Conservation (phyloP, 2,329 filamentous ascomycete genomes). For the Fusarium oxysporum region DNA sequence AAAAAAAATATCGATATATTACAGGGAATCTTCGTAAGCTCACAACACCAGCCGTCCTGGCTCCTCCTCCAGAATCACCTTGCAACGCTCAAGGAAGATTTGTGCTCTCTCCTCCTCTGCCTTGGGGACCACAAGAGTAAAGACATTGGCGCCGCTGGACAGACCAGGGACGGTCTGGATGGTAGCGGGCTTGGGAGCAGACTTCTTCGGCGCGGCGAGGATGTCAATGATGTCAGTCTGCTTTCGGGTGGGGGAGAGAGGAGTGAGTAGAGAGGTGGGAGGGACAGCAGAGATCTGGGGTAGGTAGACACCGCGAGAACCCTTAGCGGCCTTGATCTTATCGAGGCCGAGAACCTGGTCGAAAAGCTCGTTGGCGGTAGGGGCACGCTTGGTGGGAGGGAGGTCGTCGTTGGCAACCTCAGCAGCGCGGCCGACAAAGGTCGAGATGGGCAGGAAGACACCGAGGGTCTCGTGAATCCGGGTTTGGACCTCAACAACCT, state of each 20-base stretch:
- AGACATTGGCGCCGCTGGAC: slow-evolving; percentile 75
- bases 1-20: slow-evolving; percentile 46
- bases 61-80: slow-evolving; percentile 83
- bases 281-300: slow-evolving; percentile 75
- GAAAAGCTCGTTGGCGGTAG: slow-evolving; percentile 85
- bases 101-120: slow-evolving; percentile 85
- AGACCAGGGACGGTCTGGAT: slow-evolving; percentile 58
- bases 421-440: slow-evolving; percentile 86
- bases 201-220: slow-evolving; percentile 62
- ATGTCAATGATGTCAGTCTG: slow-evolving; percentile 84
- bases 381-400: slow-evolving; percentile 71
- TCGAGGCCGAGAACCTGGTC: slow-evolving; percentile 84
- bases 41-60: slow-evolving; percentile 78
- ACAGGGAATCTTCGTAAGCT: slow-evolving; percentile 48
- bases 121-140: slow-evolving; percentile 82
- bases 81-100: slow-evolving; percentile 87
- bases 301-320: slow-evolving; percentile 72
- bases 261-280: slow-evolving; percentile 56
- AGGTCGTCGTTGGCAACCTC: slow-evolving; percentile 90
- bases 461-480: slow-evolving; percentile 82
- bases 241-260: slow-evolving; percentile 48
- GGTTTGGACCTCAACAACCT: slow-evolving; percentile 83
- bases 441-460: slow-evolving; percentile 83
- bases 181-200: slow-evolving; percentile 39
- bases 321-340: slow-evolving; percentile 58